phyloP scores from a whole-genome alignment of 306 rosid genomes.

The Canavalia ensiformis region DNA sequence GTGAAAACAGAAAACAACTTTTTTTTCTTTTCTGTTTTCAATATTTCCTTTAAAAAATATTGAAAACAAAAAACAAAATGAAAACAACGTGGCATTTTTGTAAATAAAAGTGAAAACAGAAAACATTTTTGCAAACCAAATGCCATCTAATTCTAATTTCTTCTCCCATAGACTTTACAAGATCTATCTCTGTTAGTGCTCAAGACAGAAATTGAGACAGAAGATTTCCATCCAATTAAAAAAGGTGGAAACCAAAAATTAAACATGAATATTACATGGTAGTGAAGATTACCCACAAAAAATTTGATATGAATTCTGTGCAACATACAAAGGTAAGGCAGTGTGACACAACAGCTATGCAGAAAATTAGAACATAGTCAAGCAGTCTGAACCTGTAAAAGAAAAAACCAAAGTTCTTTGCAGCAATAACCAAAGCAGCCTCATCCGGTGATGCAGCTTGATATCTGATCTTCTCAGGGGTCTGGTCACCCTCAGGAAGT shows the following conservation, averaged over 20 bases:
- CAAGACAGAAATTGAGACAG: conserved; percentile 12
- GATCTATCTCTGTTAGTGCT: too few relatives aligned
- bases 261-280: background rate
- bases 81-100: too few relatives aligned
- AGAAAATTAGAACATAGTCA: conserved; percentile 32
- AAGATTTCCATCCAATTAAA: conserved; percentile 39
- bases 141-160: too few relatives aligned
- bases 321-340: background rate
- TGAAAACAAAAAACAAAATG: too few relatives aligned
- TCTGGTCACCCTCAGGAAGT: conserved; percentile 88
- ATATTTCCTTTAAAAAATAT: too few relatives aligned
- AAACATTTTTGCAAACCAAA: too few relatives aligned
- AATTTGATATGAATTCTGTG: background rate
- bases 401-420: conserved; percentile 96
- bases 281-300: conserved; percentile 19
- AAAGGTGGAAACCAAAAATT: background rate
- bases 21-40: too few relatives aligned
- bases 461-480: conserved; percentile 81
- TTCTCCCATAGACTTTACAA: too few relatives aligned
- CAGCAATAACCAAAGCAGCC: conserved; percentile 71
- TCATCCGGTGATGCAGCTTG: conserved; percentile 98
- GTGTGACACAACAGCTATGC: background rate
- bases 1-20: too few relatives aligned
- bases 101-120: too few relatives aligned
- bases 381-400: conserved; percentile 78